phyloP scores from a whole-genome alignment of 345 rosid genomes.

The Sonneratia alba region DNA sequence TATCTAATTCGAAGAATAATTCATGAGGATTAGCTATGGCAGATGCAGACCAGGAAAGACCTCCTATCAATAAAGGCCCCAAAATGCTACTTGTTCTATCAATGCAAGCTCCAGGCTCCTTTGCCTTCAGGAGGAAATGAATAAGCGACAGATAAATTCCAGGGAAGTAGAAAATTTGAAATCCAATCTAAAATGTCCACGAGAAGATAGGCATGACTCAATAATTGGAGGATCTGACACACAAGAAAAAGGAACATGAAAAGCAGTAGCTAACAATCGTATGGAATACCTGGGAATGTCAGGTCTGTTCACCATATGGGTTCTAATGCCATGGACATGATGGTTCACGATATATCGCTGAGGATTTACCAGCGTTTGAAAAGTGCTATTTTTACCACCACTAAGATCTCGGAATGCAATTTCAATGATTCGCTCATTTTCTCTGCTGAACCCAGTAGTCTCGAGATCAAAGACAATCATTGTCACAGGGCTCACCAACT shows the following conservation, averaged over 20 bases:
- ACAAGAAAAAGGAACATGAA: neutral
- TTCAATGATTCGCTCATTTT: conserved; percentile 53
- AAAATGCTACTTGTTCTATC: neutral
- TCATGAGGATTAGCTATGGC: neutral
- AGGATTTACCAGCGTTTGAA: conserved; percentile 74
- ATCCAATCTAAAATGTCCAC: neutral
- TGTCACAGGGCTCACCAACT: conserved; percentile 45
- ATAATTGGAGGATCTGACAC: neutral
- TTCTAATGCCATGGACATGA: conserved; percentile 54
- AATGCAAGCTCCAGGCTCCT: neutral
- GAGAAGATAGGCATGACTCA: neutral
- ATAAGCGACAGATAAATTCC: neutral
- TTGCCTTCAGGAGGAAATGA: neutral
- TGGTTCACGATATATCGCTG: conserved; percentile 37
- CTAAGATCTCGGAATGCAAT: conserved; percentile 69
- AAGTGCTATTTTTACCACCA: conserved; percentile 83
- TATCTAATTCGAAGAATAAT: neutral
- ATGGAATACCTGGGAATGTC: conserved; percentile 72
- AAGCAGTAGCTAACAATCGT: neutral
- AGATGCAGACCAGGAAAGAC: neutral
- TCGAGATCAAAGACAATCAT: conserved; percentile 59
- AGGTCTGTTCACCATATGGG: conserved; percentile 59
- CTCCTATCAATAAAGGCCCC: neutral
- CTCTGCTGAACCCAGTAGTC: conserved; percentile 62
- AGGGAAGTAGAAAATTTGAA: neutral